Evolutionary conservation across 192 early-diverging fungal genomes (phyloP).

Genomic region (Coemansia sp.): DNA sequence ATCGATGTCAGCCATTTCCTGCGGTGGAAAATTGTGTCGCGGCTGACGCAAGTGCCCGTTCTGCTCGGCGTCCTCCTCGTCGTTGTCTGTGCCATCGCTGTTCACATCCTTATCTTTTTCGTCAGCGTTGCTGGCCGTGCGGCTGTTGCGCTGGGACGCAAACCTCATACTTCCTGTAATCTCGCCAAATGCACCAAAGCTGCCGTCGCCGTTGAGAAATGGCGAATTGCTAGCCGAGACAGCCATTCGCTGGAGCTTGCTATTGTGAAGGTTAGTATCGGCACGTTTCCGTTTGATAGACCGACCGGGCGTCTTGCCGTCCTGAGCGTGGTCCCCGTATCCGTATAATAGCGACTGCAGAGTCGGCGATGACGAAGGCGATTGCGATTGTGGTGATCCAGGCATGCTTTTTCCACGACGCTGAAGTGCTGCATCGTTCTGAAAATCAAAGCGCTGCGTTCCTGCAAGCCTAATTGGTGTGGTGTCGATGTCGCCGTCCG

Average conservation of each 20-base stretch:
- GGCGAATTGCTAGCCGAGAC: slow-evolving; percentile 46
- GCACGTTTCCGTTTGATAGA: slow-evolving; percentile 24
- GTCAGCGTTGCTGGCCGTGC: not conserved
- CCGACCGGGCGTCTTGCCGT: not conserved
- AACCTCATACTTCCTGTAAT: slow-evolving; percentile 7
- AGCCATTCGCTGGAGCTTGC: slow-evolving; percentile 35
- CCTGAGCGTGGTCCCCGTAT: not conserved
- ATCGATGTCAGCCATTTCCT: slow-evolving; percentile 32
- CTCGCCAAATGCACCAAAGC: slow-evolving; percentile 13
- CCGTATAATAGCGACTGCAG: slow-evolving; percentile 29
- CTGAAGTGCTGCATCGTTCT: slow-evolving; percentile 2
- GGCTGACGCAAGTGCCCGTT: slow-evolving; percentile 15
- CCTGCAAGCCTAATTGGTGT: not conserved
- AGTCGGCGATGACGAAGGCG: slow-evolving; percentile 21
- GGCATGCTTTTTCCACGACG: slow-evolving; percentile 41
- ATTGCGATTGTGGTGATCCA: slow-evolving; percentile 33
- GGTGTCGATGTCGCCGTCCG: not conserved
- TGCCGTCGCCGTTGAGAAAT: slow-evolving; percentile 13
- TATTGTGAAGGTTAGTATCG: not conserved
- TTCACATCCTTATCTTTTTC: not conserved
- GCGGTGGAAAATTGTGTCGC: slow-evolving; percentile 38
- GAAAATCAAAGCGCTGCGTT: slow-evolving; percentile 3
- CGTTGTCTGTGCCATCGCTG: not conserved
- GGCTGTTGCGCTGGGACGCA: slow-evolving; percentile 10
- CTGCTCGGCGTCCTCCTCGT: not conserved